Evolutionary conservation across 495 filamentous ascomycete species (phyloP), one percentile per base, ranked within the genome.

Genomic region (Wilcoxina mikolae): DNA sequence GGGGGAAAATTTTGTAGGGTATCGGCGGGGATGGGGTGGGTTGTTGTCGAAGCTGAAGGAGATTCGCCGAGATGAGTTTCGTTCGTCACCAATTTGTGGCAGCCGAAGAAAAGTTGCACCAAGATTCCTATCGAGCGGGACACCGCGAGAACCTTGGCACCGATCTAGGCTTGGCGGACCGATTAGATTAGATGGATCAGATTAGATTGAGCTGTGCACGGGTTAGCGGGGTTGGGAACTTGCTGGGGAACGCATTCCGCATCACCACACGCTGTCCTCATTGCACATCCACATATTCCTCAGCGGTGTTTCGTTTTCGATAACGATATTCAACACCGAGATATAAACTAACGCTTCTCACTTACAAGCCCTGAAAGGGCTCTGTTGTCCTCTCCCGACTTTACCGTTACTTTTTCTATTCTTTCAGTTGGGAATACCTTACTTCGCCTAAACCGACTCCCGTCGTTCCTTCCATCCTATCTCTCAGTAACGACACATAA

Each of bases 241-340:
- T 39, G 35, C 35, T 39, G 35, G 35, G 35, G 35, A 18, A 39
- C 12, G 12, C 15, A 39, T 39, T 39, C 35, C 12, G 35, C 43
- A 46, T 46, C 43, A 46, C 43, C 31, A 46, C 43, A 46, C 43
- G 43, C 43, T 46, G 43, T 46, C 43, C 43, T 46, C 35, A 39
- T 39, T 18, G 15, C 35, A n/a, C 35, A 18, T 39, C 35, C 2
- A 39, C 12, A 15, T 18, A 39, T 15, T 39, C 35, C 15, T 39
- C 20, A 39, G 20, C 35, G 20, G 12, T 18, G 35, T 39, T 3
- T 39, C 20, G n/a, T 39, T 18, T 5, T 18, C 20, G 35, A 39
- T 39, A 39, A 39, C 35, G 35, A 39, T 39, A 15, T 39, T 15
- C 35, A 39, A 39, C 12, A 2, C 35, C 12, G 20, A 12, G 15